phyloP scores from a whole-genome alignment of 768 basidiomycete genomes.

The Russula sp. region DNA sequence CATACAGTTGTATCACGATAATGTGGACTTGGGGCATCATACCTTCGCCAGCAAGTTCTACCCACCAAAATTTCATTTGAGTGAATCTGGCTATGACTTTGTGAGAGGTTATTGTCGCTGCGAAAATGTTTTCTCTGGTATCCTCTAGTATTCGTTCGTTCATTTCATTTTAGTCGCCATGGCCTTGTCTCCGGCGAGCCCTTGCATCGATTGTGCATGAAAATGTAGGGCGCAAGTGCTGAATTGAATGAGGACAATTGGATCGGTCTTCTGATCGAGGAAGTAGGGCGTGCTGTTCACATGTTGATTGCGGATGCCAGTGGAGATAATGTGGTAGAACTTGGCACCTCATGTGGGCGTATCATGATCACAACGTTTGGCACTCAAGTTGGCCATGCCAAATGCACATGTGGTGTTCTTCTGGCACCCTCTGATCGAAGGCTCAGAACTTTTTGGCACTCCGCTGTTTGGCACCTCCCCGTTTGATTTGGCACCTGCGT shows the following conservation, averaged over 20 bases:
- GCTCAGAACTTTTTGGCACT: too few relatives aligned
- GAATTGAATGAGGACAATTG: neutral
- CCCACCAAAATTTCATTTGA: neutral
- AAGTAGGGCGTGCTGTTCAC: neutral
- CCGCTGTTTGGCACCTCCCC: too few relatives aligned
- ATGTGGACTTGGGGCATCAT: neutral
- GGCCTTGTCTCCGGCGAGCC: neutral
- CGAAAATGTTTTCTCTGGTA: neutral
- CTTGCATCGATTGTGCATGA: neutral
- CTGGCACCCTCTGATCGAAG: too few relatives aligned
- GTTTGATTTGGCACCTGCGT: too few relatives aligned
- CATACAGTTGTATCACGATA: neutral
- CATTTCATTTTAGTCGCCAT: neutral
- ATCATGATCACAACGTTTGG: neutral
- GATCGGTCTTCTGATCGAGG: neutral
- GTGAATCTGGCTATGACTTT: neutral
- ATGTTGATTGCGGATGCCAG: neutral
- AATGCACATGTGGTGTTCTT: too few relatives aligned
- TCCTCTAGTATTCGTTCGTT: neutral
- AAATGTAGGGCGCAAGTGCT: neutral
- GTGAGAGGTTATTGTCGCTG: neutral
- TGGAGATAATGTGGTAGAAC: neutral
- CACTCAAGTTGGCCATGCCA: neutral
- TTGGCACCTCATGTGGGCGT: neutral
- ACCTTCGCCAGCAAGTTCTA: neutral